A percentile compares a stretch with the other conserved stretches of the same genome.
phyloP scores from a whole-genome alignment of 306 rosid species.

The Pterocarpus santalinus region DNA sequence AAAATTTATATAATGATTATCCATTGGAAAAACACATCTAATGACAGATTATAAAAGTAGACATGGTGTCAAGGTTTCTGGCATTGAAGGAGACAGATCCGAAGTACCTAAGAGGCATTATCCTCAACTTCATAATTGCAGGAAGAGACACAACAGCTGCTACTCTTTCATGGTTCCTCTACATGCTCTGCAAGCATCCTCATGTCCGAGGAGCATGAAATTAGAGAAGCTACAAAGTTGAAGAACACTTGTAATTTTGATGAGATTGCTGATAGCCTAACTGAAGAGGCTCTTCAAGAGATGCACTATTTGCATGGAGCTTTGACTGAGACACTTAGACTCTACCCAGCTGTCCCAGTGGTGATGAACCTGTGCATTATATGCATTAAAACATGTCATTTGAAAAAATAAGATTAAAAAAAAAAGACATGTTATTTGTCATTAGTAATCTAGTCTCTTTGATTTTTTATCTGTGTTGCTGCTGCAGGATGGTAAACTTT shows the following conservation, averaged over 20 bases:
- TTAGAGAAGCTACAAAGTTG: slow-evolving; percentile 55
- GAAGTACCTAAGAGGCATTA: slow-evolving; percentile 67
- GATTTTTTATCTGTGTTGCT: neutral
- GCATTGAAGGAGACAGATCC: slow-evolving; percentile 53
- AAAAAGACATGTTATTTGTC: neutral
- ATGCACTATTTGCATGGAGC: slow-evolving; percentile 82
- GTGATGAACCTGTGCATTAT: slow-evolving; percentile 42
- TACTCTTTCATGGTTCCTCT: slow-evolving; percentile 78
- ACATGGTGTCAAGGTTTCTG: slow-evolving; percentile 77
- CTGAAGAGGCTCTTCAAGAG: slow-evolving; percentile 67
- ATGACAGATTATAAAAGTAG: slow-evolving; percentile 45
- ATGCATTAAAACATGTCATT: neutral
- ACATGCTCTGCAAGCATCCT: slow-evolving; percentile 76
- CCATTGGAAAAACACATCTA: slow-evolving; percentile 13
- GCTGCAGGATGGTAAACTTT: slow-evolving; percentile 72
- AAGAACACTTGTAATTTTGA: slow-evolving; percentile 50
- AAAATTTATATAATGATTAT: neutral
- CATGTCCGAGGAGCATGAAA: slow-evolving; percentile 68
- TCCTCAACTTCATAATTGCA: slow-evolving; percentile 72
- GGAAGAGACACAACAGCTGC: slow-evolving; percentile 82
- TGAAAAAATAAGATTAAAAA: no score
- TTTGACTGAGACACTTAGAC: slow-evolving; percentile 83
- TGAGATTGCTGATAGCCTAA: slow-evolving; percentile 55
- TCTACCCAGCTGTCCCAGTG: slow-evolving; percentile 85
- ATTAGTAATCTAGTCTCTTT: neutral